These are phyloP conservation scores for Metarhizium rileyi DNA, from an alignment of 2,329 filamentous ascomycete species.

Conservation along the genomic window DNA sequence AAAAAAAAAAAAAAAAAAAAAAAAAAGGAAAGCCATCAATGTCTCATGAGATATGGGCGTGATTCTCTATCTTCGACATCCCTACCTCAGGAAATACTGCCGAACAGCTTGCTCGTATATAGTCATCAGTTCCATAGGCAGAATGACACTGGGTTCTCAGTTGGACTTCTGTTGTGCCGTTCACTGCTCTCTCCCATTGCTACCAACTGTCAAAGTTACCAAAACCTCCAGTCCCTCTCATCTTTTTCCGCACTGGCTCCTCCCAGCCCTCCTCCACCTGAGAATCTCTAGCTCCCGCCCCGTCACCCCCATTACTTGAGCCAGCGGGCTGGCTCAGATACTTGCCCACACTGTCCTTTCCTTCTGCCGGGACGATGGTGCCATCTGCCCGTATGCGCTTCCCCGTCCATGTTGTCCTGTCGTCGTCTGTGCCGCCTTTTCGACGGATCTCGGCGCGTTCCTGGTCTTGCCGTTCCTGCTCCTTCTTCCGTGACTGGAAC, in stretches of 20 bases:
- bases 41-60: no score
- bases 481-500: conserved; percentile 66
- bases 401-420: conserved; percentile 90
- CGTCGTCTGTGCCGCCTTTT: conserved; percentile 71
- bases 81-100: no score
- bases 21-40: no score
- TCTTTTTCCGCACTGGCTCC: conserved; percentile 72
- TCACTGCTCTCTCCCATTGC: conserved; percentile 7
- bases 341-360: conserved; percentile 55
- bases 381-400: conserved; percentile 71
- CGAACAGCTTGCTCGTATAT: no score
- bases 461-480: conserved; percentile 48
- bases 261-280: conserved; percentile 32
- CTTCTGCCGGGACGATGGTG: conserved; percentile 36
- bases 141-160: neutral
- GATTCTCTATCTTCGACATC: no score
- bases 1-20: no score
- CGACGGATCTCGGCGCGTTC: conserved; percentile 51
- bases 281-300: conserved; percentile 52
- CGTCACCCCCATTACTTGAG: conserved; percentile 39
- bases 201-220: conserved; percentile 94
- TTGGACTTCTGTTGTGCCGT: neutral
- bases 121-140: neutral
- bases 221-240: conserved; percentile 61
- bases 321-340: conserved; percentile 58